Evolutionary conservation across 768 basidiomycete species (phyloP), one percentile per base, ranked within the genome.

Genomic region (Daedaleopsis sinensis): DNA sequence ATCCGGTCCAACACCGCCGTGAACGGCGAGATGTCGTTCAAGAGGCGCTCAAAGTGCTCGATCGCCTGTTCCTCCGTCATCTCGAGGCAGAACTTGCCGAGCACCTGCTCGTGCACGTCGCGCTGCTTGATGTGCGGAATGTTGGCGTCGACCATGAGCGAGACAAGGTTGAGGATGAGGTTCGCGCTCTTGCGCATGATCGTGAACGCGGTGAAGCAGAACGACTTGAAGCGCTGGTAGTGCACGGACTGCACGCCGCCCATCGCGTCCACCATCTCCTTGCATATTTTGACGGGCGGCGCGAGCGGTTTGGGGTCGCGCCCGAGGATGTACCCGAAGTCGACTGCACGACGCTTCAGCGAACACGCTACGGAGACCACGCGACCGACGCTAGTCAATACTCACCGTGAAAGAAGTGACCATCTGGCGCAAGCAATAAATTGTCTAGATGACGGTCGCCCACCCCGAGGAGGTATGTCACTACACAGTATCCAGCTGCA

Each of bases 201-300:
- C 55, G 91, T 92, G 77, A 98, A 98, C 1, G 94, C 97, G n/a
- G 96, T 98, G 75, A 96, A 96, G 73, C 94, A 97, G 65, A 95
- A 90, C 67, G 87, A 90, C 75, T 98, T 95, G 86, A 99, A 99
- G 35, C 96, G 89, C 24, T 88, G 85, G 74, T 98, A 98, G 72
- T 98, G 96, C n/a, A 90, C 84, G 7, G 95, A 96, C 69, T 91
- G 86, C 1, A 93, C 88, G 12, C 97, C 96, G n/a, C 97, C 97
- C 95, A 99, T 96, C 12, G 93, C 96, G 72, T 99, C 97, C 0
- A 98, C 94, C 97, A 98, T 99, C 72, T 98, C 97, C 70, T 96
- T 96, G 76, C 96, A 98, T 43, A 99, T 92, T 73, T 99, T 99
- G 66, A 98, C 96, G 13, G 95, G 93, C 7, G 97, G 97, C 2